phyloP scores from a whole-genome alignment of 2,329 filamentous ascomycete species.

The Ophiostoma sp. region DNA sequence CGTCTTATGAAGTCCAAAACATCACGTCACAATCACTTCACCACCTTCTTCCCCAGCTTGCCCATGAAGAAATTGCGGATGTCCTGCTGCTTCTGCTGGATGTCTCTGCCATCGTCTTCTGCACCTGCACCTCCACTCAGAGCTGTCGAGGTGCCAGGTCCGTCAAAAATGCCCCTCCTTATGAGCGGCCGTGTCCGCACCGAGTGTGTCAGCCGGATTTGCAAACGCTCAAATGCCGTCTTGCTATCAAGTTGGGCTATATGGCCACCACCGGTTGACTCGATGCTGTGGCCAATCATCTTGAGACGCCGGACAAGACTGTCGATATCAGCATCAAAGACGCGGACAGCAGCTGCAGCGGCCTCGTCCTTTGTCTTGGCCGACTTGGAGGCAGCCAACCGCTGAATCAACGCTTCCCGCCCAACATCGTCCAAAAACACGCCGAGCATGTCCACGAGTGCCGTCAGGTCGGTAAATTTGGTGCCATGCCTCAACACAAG shows the following conservation, averaged over 20 bases:
- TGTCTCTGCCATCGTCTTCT: background rate
- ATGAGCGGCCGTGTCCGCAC: slow-evolving; percentile 65
- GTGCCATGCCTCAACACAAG: slow-evolving; percentile 58
- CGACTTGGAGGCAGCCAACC: background rate
- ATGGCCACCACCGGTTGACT: slow-evolving; percentile 71
- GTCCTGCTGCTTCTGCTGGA: slow-evolving; percentile 28
- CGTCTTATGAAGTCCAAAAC: background rate
- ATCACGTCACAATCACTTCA: background rate
- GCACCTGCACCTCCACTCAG: background rate
- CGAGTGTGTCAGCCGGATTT: slow-evolving; percentile 68
- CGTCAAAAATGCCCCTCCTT: slow-evolving; percentile 50
- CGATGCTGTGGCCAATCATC: slow-evolving; percentile 61
- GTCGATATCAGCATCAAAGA: slow-evolving; percentile 74
- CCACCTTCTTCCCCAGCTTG: slow-evolving; percentile 19
- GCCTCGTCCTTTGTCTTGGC: slow-evolving; percentile 31
- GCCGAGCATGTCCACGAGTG: slow-evolving; percentile 68
- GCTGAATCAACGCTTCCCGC: slow-evolving; percentile 28
- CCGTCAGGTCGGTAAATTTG: slow-evolving; percentile 68
- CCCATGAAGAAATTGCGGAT: slow-evolving; percentile 30
- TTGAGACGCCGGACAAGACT: slow-evolving; percentile 61
- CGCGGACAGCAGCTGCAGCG: slow-evolving; percentile 27
- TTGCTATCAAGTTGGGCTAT: slow-evolving; percentile 76
- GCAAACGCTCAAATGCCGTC: slow-evolving; percentile 70
- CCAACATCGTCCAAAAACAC: slow-evolving; percentile 65
- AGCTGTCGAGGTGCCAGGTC: background rate